A percentile compares a stretch with the other conserved stretches of the same genome.
These are phyloP conservation scores for Nicotiana rustica DNA, from an alignment of 305 asterid genomes.

Conservation along the genomic window DNA sequence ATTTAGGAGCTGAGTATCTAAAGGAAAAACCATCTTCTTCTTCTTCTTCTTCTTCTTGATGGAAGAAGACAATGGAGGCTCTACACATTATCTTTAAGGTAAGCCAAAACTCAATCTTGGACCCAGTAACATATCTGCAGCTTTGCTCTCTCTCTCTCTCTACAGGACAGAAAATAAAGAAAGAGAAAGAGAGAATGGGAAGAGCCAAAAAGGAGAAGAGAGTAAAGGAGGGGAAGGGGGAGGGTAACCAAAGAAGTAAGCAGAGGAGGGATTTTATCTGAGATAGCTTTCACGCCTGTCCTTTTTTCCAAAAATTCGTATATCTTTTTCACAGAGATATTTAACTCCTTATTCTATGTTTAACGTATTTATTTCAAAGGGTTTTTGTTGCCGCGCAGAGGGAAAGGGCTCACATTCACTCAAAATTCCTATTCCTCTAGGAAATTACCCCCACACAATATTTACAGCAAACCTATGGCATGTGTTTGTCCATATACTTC, in stretches of 20 bases:
- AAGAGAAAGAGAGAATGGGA: constrained; percentile 34
- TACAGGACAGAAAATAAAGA: constrained; percentile 38
- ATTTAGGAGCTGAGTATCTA: constrained; percentile 56
- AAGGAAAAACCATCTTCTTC: constrained; percentile 64
- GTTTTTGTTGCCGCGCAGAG: constrained; percentile 42
- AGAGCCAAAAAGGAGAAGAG: constrained; percentile 36
- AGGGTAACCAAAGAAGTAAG: constrained; percentile 40
- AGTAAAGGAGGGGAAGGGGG: constrained; percentile 11
- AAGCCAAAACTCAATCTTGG: constrained; percentile 60
- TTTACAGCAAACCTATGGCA: too few species aligned
- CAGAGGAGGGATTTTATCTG: constrained; percentile 56
- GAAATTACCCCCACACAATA: too few species aligned
- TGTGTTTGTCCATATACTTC: too few species aligned
- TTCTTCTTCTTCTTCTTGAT: constrained; percentile 37
- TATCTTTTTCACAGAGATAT: constrained; percentile 11
- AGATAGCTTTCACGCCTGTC: constrained; percentile 78
- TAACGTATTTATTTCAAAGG: constrained; percentile 1
- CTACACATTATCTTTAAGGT: constrained; percentile 68
- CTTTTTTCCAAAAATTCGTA: constrained; percentile 41
- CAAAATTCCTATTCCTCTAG: background rate
- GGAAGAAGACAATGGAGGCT: constrained; percentile 68
- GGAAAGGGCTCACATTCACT: background rate
- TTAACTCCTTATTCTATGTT: background rate
- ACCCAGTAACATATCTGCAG: constrained; percentile 59
- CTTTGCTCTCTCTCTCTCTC: constrained; percentile 36